These are phyloP conservation scores for Favolaschia claudopus DNA, from an alignment of 768 basidiomycete species.

Conservation along the genomic window DNA sequence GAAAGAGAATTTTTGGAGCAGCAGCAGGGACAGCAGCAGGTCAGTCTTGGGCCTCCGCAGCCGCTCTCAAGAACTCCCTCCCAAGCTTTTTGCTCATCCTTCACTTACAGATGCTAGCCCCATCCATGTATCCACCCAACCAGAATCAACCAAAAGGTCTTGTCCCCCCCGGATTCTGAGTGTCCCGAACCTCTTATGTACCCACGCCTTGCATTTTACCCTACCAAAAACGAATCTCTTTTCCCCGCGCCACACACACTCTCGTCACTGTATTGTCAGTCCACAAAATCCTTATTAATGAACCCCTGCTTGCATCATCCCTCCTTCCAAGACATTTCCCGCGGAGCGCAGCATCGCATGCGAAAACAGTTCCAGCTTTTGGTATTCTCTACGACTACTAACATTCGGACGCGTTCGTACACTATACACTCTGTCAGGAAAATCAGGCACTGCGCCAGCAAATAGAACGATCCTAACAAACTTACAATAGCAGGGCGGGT, in stretches of 20 bases:
- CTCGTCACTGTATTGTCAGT: background rate
- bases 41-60: conserved; percentile 42
- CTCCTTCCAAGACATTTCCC: conserved; percentile 11
- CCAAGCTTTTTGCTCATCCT: conserved; percentile 16
- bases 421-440: conserved; percentile 3
- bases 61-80: conserved; percentile 14
- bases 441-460: conserved; percentile 4
- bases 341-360: conserved; percentile 15
- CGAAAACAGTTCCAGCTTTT: conserved; percentile 7
- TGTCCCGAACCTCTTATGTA: conserved; percentile 11
- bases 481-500: conserved; percentile 22
- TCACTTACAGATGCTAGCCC: conserved; percentile 72
- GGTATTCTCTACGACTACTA: conserved; percentile 18
- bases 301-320: background rate
- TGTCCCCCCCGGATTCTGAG: conserved; percentile 72
- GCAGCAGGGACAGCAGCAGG: conserved; percentile 92
- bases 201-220: conserved; percentile 18
- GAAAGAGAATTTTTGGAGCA: conserved; percentile 95
- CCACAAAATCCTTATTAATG: no score
- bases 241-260: no score
- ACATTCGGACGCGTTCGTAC: conserved; percentile 16
- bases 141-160: conserved; percentile 62
- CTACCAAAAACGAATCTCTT: no score
- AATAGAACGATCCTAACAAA: conserved; percentile 6
- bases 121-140: conserved; percentile 59